phyloP scores from a whole-genome alignment of 352 stramenopile species.

The Globisporangium cylindrosporum region DNA sequence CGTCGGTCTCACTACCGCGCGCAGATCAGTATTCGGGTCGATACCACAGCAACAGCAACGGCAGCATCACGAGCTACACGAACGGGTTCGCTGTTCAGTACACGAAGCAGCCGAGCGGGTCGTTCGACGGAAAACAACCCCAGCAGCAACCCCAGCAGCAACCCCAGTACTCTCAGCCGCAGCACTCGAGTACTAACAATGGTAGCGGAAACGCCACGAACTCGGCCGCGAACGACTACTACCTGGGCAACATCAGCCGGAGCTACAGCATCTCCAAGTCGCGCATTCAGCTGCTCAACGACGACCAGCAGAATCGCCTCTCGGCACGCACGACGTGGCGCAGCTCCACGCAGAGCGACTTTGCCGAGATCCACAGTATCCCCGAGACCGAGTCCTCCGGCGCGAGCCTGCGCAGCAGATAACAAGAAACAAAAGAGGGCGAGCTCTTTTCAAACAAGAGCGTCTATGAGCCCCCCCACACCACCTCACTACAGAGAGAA shows the following conservation, averaged over 20 bases:
- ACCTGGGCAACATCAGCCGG: slow-evolving; percentile 17
- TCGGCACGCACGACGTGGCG: slow-evolving; percentile 22
- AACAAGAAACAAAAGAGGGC: not conserved
- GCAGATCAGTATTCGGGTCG: not conserved
- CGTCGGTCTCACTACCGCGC: slow-evolving; percentile 10
- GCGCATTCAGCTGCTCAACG: slow-evolving; percentile 22
- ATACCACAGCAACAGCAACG: slow-evolving; percentile 15
- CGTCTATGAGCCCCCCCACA: not conserved
- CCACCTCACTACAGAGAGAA: not conserved
- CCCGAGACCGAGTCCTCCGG: slow-evolving; percentile 15
- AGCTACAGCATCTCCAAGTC: slow-evolving; percentile 23
- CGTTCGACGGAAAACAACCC: slow-evolving; percentile 6
- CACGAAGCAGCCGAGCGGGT: slow-evolving; percentile 5
- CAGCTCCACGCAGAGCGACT: slow-evolving; percentile 20
- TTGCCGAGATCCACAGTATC: slow-evolving; percentile 20
- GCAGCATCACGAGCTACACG: not conserved
- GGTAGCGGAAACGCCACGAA: not conserved
- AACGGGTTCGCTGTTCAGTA: not conserved
- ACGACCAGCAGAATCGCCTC: slow-evolving; percentile 20
- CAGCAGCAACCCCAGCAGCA: not conserved
- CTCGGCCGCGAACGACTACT: slow-evolving; percentile 19
- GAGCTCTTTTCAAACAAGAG: not conserved
- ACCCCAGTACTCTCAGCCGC: not conserved
- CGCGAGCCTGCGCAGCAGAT: slow-evolving; percentile 8
- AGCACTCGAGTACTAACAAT: not conserved